Percentiles rank a stretch among this genome's conserved stretches.
Evolutionary conservation across 495 filamentous ascomycete species (phyloP).

Genomic region (Trichoderma erinaceum): DNA sequence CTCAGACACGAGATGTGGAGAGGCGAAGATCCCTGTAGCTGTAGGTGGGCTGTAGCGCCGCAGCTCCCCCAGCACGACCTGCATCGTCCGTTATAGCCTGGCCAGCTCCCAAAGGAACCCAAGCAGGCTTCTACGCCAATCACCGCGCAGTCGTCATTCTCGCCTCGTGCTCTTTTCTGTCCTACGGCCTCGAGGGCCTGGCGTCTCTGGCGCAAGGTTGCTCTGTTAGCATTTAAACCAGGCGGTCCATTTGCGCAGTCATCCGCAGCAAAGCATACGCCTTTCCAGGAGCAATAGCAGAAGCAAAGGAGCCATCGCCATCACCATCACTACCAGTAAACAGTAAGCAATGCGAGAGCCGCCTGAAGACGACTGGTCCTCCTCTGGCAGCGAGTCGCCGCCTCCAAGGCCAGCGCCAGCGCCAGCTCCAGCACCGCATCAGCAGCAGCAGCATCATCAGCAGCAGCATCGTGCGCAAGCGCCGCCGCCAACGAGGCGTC

Average conservation of each 20-base stretch:
- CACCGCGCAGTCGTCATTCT: neutral
- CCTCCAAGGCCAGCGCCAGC: neutral
- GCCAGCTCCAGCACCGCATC: neutral
- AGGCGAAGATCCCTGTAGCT: neutral
- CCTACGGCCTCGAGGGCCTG: neutral
- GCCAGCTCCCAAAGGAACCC: neutral
- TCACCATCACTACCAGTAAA: neutral
- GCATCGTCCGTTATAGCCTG: neutral
- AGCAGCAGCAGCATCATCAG: neutral
- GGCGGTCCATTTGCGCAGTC: neutral
- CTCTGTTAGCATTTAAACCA: neutral
- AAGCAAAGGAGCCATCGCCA: neutral
- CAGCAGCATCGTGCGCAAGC: constrained; percentile 6
- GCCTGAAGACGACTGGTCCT: neutral
- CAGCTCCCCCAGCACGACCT: neutral
- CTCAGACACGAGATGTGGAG: neutral
- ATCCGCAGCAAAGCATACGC: neutral
- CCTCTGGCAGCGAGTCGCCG: constrained; percentile 8
- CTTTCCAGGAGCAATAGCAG: neutral
- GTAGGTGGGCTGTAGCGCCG: neutral
- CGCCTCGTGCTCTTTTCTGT: neutral
- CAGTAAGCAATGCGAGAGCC: neutral
- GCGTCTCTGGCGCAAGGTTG: neutral
- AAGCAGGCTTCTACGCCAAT: neutral
- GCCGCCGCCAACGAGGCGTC: constrained; percentile 15